phyloP scores from a whole-genome alignment of 176 grass and related monocot species.

The Chrysopogon serrulatus region DNA sequence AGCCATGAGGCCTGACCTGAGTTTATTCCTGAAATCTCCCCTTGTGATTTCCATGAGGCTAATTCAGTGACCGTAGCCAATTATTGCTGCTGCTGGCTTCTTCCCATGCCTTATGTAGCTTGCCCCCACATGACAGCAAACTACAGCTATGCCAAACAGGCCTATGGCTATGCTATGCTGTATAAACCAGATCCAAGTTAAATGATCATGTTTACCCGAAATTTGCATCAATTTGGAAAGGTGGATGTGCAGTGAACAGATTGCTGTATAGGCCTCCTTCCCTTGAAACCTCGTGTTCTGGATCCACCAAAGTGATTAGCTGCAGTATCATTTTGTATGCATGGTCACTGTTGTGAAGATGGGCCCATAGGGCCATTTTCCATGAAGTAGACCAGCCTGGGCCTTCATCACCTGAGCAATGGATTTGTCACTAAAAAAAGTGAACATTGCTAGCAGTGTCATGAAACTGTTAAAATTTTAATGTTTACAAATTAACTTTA shows the following conservation, averaged over 20 bases:
- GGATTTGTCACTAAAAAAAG: slow-evolving; percentile 19
- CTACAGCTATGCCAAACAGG: not conserved
- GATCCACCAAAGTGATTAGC: slow-evolving; percentile 80
- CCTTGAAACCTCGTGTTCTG: slow-evolving; percentile 47
- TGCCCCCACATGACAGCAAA: not conserved
- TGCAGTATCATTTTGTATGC: slow-evolving; percentile 85
- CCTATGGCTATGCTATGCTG: not conserved
- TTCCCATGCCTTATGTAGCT: not conserved
- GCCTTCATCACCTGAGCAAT: slow-evolving; percentile 63
- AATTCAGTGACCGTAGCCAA: not conserved
- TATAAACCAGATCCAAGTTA: not conserved
- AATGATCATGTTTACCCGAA: slow-evolving; percentile 59
- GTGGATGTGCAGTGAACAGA: slow-evolving; percentile 87
- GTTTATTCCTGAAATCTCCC: too few species aligned
- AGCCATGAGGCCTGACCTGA: too few species aligned
- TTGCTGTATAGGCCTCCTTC: slow-evolving; percentile 99
- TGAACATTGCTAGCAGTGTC: not conserved
- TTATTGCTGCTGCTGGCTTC: not conserved
- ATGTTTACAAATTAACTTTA: not conserved
- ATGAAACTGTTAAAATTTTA: not conserved
- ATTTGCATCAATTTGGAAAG: slow-evolving; percentile 98
- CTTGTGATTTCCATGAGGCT: not conserved
- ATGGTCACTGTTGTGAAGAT: slow-evolving; percentile 71
- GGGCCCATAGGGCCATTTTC: slow-evolving; percentile 96
- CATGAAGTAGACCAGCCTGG: slow-evolving; percentile 96